These are phyloP conservation scores for Juncus inflexus DNA, from an alignment of 176 grass and related monocot species.

Conservation along the genomic window DNA sequence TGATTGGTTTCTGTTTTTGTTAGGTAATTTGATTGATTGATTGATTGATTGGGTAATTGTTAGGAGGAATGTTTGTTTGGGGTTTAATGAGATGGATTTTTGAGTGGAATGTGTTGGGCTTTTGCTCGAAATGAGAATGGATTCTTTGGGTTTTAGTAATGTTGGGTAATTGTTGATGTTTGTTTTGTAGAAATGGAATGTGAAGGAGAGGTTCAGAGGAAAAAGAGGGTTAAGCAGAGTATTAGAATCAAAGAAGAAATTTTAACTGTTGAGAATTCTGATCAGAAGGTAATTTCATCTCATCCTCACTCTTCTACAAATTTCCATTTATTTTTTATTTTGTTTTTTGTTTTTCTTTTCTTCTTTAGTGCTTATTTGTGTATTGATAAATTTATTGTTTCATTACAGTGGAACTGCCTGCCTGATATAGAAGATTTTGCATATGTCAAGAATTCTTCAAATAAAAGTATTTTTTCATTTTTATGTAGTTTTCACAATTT, in stretches of 20 bases:
- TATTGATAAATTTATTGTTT: constrained; percentile 7
- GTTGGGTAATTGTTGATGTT: neutral
- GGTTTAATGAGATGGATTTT: too few relatives aligned
- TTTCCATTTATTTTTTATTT: neutral
- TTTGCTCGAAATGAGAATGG: too few relatives aligned
- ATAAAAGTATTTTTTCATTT: constrained; percentile 23
- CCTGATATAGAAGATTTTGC: constrained; percentile 90
- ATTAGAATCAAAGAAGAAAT: constrained; percentile 1
- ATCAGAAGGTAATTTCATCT: constrained; percentile 16
- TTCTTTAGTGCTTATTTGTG: neutral
- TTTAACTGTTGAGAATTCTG: neutral
- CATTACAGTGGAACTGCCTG: constrained; percentile 41
- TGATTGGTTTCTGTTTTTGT: too few relatives aligned
- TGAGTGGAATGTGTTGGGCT: too few relatives aligned
- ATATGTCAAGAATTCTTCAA: constrained; percentile 49
- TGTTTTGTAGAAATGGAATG: neutral
- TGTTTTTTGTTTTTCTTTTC: neutral
- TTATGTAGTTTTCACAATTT: neutral
- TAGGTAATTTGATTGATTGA: too few relatives aligned
- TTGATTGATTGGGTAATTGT: too few relatives aligned
- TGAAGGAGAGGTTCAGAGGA: constrained; percentile 13
- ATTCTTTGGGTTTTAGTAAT: too few relatives aligned
- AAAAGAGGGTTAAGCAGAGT: constrained; percentile 9
- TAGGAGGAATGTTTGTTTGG: too few relatives aligned
- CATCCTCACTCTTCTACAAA: neutral